phyloP scores from a whole-genome alignment of 1,139 yeast species.

The Pichiaceae sp. region DNA sequence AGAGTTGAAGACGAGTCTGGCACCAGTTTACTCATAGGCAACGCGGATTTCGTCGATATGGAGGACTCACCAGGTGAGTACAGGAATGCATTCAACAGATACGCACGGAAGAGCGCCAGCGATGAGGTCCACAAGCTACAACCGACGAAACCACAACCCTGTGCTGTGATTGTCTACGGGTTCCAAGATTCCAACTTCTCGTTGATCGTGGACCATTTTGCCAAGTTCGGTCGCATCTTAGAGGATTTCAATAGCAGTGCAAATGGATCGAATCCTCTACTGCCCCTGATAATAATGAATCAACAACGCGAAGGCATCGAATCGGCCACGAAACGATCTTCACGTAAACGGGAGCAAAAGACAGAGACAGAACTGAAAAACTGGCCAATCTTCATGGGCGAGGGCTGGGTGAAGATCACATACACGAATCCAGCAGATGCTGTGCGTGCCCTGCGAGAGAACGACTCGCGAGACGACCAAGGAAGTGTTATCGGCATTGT shows the following conservation, averaged over 20 bases:
- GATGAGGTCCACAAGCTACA: neutral
- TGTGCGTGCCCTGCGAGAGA: slow-evolving; percentile 73
- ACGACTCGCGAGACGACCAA: slow-evolving; percentile 31
- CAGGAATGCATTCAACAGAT: slow-evolving; percentile 36
- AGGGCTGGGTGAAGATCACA: slow-evolving; percentile 83
- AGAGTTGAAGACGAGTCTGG: slow-evolving; percentile 28
- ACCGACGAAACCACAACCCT: neutral
- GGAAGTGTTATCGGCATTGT: slow-evolving; percentile 62
- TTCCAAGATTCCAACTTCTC: slow-evolving; percentile 71
- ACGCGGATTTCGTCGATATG: slow-evolving; percentile 14
- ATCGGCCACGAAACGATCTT: neutral
- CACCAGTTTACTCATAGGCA: slow-evolving; percentile 14
- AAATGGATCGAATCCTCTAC: neutral
- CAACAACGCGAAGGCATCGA: slow-evolving; percentile 3
- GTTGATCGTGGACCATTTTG: slow-evolving; percentile 64
- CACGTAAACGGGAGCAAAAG: neutral
- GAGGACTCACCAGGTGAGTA: slow-evolving; percentile 37
- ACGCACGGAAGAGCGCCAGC: slow-evolving; percentile 10
- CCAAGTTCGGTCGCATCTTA: slow-evolving; percentile 70
- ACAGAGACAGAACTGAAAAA: slow-evolving; percentile 1
- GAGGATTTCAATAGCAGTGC: slow-evolving; percentile 46
- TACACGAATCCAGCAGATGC: slow-evolving; percentile 73
- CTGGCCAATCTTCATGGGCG: slow-evolving; percentile 72
- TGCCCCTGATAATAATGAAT: slow-evolving; percentile 16
- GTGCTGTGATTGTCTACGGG: slow-evolving; percentile 81